Evolutionary conservation across 345 rosid species (phyloP).

Genomic region (Dipteronia sinensis): DNA sequence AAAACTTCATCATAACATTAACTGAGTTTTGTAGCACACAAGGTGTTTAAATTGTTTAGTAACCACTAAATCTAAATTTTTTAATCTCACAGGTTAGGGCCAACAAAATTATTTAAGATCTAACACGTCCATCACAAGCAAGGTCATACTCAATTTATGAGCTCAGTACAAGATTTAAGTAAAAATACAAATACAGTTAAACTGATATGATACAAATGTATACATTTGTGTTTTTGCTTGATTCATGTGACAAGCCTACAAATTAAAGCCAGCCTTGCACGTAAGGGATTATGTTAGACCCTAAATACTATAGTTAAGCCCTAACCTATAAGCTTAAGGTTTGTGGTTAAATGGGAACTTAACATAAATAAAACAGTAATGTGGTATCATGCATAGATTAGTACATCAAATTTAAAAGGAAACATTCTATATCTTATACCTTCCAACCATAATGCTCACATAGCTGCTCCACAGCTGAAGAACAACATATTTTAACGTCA

Average conservation of each 20-base stretch:
- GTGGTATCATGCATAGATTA: not conserved
- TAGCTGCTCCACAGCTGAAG: conserved; percentile 42
- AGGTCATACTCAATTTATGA: no score
- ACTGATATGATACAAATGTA: not conserved
- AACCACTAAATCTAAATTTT: no score
- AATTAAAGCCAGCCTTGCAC: not conserved
- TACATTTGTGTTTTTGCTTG: not conserved
- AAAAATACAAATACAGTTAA: no score
- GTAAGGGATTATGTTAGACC: not conserved
- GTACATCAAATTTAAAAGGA: not conserved
- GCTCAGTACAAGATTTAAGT: no score
- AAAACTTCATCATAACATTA: no score
- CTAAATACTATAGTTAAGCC: no score
- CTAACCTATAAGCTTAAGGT: not conserved
- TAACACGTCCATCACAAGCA: no score
- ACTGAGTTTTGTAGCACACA: no score
- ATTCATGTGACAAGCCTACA: no score
- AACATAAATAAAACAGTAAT: not conserved
- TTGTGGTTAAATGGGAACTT: not conserved
- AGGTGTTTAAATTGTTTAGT: no score
- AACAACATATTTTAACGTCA: conserved; percentile 55
- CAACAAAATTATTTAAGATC: no score
- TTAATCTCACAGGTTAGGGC: no score
- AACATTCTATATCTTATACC: conserved; percentile 34
- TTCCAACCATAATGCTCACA: conserved; percentile 49